phyloP scores from a whole-genome alignment of 2,329 filamentous ascomycete species.

The Exophiala sp. region DNA sequence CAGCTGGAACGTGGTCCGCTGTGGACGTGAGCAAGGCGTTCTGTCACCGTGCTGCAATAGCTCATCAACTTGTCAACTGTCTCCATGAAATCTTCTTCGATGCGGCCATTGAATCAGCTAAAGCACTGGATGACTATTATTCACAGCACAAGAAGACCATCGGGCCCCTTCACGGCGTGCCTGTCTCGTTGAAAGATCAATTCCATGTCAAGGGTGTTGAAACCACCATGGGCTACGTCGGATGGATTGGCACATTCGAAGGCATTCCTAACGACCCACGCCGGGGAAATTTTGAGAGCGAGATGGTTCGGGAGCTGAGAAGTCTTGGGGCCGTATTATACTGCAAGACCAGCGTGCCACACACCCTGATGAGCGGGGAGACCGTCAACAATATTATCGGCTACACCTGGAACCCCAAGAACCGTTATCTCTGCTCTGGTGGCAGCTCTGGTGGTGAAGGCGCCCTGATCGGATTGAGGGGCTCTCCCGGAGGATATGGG shows the following conservation, averaged over 20 bases:
- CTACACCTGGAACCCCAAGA: constrained; percentile 53
- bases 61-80: constrained; percentile 54
- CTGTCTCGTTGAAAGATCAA: constrained; percentile 50
- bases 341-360: constrained; percentile 53
- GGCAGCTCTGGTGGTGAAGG: constrained; percentile 57
- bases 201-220: constrained; percentile 47
- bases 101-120: constrained; percentile 46
- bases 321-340: constrained; percentile 50
- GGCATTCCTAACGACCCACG: constrained; percentile 49
- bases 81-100: constrained; percentile 52
- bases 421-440: constrained; percentile 49
- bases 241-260: constrained; percentile 59
- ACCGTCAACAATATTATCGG: constrained; percentile 58
- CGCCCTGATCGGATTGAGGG: constrained; percentile 50
- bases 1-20: constrained; percentile 51
- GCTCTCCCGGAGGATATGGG: constrained; percentile 52
- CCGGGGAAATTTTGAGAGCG: constrained; percentile 49
- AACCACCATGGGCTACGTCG: constrained; percentile 58
- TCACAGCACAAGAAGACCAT: constrained; percentile 40
- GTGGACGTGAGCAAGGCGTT: constrained; percentile 52
- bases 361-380: constrained; percentile 54
- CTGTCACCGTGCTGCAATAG: constrained; percentile 52
- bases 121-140: constrained; percentile 45
- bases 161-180: constrained; percentile 59
- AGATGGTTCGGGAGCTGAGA: constrained; percentile 52